phyloP scores from a whole-genome alignment of 805 yeast species.

The Teunomyces kruisii region DNA sequence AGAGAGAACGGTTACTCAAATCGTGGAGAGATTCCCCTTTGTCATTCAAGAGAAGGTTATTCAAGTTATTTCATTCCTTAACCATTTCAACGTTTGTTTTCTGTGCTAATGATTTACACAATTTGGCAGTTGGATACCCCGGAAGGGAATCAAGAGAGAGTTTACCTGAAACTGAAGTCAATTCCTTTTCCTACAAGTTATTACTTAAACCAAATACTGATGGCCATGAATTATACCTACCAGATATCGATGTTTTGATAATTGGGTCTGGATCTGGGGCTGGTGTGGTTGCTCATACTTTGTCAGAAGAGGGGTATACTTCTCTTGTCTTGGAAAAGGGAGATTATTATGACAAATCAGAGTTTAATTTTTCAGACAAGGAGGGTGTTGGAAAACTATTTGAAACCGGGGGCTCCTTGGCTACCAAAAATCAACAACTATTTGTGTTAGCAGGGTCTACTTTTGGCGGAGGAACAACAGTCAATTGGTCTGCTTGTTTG shows the following conservation, averaged over 20 bases:
- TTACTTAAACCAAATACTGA: conserved; percentile 29
- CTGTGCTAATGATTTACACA: conserved; percentile 32
- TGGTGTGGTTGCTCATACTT: conserved; percentile 50
- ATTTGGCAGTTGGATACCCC: conserved; percentile 40
- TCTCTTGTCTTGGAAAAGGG: conserved; percentile 55
- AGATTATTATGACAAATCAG: conserved; percentile 34
- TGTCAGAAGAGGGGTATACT: conserved; percentile 41
- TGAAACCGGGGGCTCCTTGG: conserved; percentile 39
- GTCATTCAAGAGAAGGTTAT: conserved; percentile 32
- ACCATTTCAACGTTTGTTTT: conserved; percentile 24
- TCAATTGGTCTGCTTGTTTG: conserved; percentile 57
- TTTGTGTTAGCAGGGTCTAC: conserved; percentile 50
- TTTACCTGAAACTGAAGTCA: conserved; percentile 25
- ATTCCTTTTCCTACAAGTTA: conserved; percentile 29
- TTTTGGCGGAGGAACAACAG: conserved; percentile 58
- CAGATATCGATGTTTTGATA: conserved; percentile 44
- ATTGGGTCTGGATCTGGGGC: conserved; percentile 57
- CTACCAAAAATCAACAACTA: conserved; percentile 34
- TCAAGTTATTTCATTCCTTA: conserved; percentile 25
- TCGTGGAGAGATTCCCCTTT: conserved; percentile 45
- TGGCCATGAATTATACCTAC: conserved; percentile 31
- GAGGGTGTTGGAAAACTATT: conserved; percentile 37
- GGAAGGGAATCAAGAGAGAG: conserved; percentile 27
- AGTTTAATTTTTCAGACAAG: conserved; percentile 36
- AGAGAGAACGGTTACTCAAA: conserved; percentile 31